Evolutionary conservation across 1,284 basidiomycete species (phyloP).

Genomic region (Malassezia sympodialis): DNA sequence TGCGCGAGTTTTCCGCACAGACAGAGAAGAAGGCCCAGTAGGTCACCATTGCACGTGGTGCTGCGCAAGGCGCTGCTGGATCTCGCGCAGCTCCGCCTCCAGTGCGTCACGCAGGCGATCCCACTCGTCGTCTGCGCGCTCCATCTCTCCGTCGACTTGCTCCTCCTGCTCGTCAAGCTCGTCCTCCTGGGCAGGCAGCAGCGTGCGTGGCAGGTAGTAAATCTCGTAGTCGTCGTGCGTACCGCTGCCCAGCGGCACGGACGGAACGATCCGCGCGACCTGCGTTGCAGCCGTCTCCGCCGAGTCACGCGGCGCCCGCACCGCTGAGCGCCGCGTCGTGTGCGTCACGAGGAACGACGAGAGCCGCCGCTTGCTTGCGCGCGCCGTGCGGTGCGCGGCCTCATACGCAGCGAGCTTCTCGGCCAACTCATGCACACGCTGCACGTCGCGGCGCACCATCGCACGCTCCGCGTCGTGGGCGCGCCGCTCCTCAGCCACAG

Average conservation of each 20-base stretch:
- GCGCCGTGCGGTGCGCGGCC: constrained; percentile 12
- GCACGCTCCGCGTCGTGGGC: constrained; percentile 19
- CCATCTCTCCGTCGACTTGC: constrained; percentile 11
- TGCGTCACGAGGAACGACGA: constrained; percentile 21
- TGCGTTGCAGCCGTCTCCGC: background rate
- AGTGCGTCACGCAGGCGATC: constrained; percentile 4
- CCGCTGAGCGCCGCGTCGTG: background rate
- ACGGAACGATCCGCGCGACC: constrained; percentile 1
- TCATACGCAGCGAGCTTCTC: constrained; percentile 15
- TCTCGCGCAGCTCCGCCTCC: constrained; percentile 4
- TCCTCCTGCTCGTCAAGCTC: constrained; percentile 21
- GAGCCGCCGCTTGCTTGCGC: constrained; percentile 18
- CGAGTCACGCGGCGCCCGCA: background rate
- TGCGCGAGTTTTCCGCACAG: background rate
- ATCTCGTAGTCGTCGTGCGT: constrained; percentile 4
- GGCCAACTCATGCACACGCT: constrained; percentile 7
- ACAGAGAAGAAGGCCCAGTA: background rate
- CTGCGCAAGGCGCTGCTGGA: constrained; percentile 1
- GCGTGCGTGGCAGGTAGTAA: constrained; percentile 19
- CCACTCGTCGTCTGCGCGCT: constrained; percentile 19
- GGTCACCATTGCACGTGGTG: constrained; percentile 9
- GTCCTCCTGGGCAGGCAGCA: constrained; percentile 18
- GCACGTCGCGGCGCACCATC: background rate
- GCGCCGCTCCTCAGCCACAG: constrained; percentile 6
- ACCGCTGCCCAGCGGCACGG: background rate